A percentile compares a stretch with the other conserved stretches of the same genome.
phyloP scores from a whole-genome alignment of 768 basidiomycete genomes.

The Mycena rebaudengoi region DNA sequence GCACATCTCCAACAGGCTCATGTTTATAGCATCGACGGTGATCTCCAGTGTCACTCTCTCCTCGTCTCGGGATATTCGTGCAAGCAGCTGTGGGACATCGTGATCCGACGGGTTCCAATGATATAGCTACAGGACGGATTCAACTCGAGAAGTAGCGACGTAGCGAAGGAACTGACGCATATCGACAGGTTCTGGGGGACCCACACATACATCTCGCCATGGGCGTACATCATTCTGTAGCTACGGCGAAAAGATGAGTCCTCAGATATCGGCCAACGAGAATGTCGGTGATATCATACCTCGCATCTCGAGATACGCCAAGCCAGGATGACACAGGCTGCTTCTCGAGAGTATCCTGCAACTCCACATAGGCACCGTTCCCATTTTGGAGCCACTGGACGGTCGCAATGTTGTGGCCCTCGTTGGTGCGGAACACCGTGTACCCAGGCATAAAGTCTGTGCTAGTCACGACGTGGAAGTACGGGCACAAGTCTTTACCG shows the following conservation, averaged over 20 bases:
- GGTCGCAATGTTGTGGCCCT: not conserved
- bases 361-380: not conserved
- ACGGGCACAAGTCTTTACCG: not conserved
- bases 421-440: slow-evolving; percentile 2
- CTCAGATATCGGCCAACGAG: too few relatives aligned
- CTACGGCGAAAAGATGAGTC: not conserved
- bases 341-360: not conserved
- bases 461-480: slow-evolving; percentile 5
- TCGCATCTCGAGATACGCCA: not conserved
- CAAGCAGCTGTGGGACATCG: slow-evolving; percentile 1
- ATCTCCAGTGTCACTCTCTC: slow-evolving; percentile 9
- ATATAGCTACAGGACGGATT: not conserved
- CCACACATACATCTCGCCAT: slow-evolving; percentile 7
- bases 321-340: slow-evolving; percentile 4
- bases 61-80: not conserved
- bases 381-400: not conserved
- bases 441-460: not conserved
- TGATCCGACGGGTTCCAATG: not conserved
- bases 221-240: slow-evolving; percentile 9
- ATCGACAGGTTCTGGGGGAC: not conserved
- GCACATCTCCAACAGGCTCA: slow-evolving; percentile 2
- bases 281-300: not conserved
- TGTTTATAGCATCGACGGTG: not conserved
- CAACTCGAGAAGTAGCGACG: too few relatives aligned
- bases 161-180: not conserved